A percentile compares a stretch with the other conserved stretches of the same genome.
phyloP scores from a whole-genome alignment of 257 asterid species.

The Cordia subcordata region DNA sequence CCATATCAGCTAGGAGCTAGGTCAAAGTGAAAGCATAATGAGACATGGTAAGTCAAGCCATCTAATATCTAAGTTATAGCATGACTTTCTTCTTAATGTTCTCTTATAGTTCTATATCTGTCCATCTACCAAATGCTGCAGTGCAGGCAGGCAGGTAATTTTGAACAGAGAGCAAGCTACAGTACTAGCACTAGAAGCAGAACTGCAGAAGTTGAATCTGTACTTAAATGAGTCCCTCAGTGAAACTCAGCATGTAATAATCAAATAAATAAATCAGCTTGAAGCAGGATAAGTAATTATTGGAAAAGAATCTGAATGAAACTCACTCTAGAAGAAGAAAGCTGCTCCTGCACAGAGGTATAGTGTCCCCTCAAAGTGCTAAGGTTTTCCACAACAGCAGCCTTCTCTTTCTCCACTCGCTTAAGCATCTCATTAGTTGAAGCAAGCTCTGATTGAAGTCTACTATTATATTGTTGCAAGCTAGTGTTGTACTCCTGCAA shows the following conservation, averaged over 20 bases:
- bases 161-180: too few relatives aligned
- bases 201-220: too few relatives aligned
- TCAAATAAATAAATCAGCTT: too few relatives aligned
- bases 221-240: too few relatives aligned
- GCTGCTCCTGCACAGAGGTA: constrained; percentile 84
- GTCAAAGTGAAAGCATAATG: too few relatives aligned
- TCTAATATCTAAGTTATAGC: neutral
- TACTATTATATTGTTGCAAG: constrained; percentile 78
- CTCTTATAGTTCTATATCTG: too few relatives aligned
- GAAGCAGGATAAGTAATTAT: neutral
- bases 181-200: too few relatives aligned
- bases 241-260: too few relatives aligned
- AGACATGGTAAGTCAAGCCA: too few relatives aligned
- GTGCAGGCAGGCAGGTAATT: too few relatives aligned
- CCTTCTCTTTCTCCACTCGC: constrained; percentile 80
- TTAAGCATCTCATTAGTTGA: constrained; percentile 57
- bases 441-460: constrained; percentile 80
- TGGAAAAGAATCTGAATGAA: neutral
- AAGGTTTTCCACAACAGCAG: constrained; percentile 67
- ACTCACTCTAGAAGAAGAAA: constrained; percentile 62
- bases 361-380: constrained; percentile 80
- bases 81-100: neutral
- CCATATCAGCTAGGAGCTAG: too few relatives aligned
- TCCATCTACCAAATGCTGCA: too few relatives aligned
- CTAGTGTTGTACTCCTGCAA: constrained; percentile 84